Evolutionary conservation across 345 rosid genomes (phyloP), one percentile per base, ranked within the genome.

Genomic region (thale cress (Arabidopsis thaliana)): DNA sequence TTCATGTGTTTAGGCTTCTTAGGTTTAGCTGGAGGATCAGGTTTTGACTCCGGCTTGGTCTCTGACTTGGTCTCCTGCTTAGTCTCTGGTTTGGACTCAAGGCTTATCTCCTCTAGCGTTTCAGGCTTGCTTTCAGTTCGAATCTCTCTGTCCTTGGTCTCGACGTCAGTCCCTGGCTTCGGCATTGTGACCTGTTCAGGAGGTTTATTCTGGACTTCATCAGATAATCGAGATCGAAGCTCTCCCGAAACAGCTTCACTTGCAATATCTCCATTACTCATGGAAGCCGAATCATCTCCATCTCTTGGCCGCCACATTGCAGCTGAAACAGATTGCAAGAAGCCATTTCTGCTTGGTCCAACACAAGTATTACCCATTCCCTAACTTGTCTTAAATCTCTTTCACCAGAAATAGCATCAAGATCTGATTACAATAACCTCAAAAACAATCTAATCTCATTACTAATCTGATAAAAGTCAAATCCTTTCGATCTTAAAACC

Each of bases 281-380:
- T 73, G 25, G 89, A 85, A 73, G 82, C 78, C 69, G 74, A 45
- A 63, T 77, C 80, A 56, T 77, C 80, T 10, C 1, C 41, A 46
- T 77, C 80, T 55, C 71, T 11, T 5, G 90, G 81, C 14, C 90
- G 78, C 94, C 96, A 92, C 82, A 92, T 82, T 59, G 91, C 93
- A 42, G 92, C 91, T 0, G 94, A 88, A 71, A 92, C 88, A 9
- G 93, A 88, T 77, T 92, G 94, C 38, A 92, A 67, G 78, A 92
- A 86, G n/a, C 91, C 81, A 83, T 86, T 88, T 34, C 80, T 75
- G 67, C 77, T 85, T 59, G 96, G 97, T 72, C 97, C 97, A 34
- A 88, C 94, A 71, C 96, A 92, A 58, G 93, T 85, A 45, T 92
- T 92, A 59, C 96, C 97, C 97, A 92, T 90, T 90, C 38, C 23